A percentile compares a stretch with the other conserved stretches of the same genome.
phyloP scores from a whole-genome alignment of 805 yeast genomes.

The Candida palmyrensis region DNA sequence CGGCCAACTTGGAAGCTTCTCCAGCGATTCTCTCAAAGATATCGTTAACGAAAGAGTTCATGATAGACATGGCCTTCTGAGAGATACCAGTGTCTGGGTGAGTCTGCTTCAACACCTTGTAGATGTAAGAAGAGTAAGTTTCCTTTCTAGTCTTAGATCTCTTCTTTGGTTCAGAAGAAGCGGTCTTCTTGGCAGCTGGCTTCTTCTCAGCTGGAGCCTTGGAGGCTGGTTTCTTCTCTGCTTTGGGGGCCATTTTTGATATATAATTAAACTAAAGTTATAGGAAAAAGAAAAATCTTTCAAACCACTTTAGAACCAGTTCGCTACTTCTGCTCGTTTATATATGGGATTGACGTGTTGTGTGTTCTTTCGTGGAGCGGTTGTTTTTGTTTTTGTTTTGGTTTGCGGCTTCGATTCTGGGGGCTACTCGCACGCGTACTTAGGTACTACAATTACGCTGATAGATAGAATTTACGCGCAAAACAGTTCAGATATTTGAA shows the following conservation, averaged over 20 bases:
- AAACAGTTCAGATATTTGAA: too few relatives aligned
- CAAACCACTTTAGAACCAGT: too few relatives aligned
- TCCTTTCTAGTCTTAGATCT: slow-evolving; percentile 96
- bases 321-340: too few relatives aligned
- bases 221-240: slow-evolving; percentile 80
- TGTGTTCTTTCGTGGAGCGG: too few relatives aligned
- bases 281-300: slow-evolving; percentile 2
- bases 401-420: background rate
- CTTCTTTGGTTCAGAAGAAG: slow-evolving; percentile 78
- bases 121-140: slow-evolving; percentile 95
- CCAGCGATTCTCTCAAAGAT: slow-evolving; percentile 97
- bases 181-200: slow-evolving; percentile 80
- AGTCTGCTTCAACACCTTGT: slow-evolving; percentile 97
- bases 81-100: slow-evolving; percentile 99
- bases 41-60: slow-evolving; percentile 98
- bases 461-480: too few relatives aligned
- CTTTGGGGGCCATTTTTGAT: slow-evolving; percentile 60
- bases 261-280: background rate
- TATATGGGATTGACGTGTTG: too few relatives aligned
- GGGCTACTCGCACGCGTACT: too few relatives aligned
- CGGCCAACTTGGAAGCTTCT: slow-evolving; percentile 97
- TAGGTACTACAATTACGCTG: too few relatives aligned
- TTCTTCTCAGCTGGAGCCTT: slow-evolving; percentile 97
- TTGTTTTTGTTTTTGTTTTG: slow-evolving; percentile 2
- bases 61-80: slow-evolving; percentile 96